phyloP scores from a whole-genome alignment of 1,139 yeast genomes.

The Meyerozyma elateridarum region DNA sequence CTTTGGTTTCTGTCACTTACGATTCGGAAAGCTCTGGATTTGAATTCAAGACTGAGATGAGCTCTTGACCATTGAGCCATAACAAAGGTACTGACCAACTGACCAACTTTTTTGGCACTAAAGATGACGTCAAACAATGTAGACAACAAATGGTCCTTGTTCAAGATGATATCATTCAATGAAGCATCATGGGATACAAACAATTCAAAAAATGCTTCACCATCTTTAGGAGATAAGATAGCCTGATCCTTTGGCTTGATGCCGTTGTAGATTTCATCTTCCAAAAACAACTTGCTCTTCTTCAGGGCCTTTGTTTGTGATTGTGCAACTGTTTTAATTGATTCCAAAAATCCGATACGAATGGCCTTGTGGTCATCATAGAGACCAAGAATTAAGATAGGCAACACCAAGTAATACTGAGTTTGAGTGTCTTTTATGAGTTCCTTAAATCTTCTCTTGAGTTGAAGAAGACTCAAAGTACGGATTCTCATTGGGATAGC shows the following conservation, averaged over 20 bases:
- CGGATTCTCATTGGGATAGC: constrained; percentile 55
- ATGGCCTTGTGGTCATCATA: constrained; percentile 25
- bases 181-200: constrained; percentile 25
- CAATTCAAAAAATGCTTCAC: constrained; percentile 41
- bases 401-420: constrained; percentile 31
- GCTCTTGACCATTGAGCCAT: constrained; percentile 40
- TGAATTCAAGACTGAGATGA: constrained; percentile 29
- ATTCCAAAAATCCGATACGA: constrained; percentile 23
- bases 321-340: constrained; percentile 18
- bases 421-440: constrained; percentile 22
- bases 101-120: constrained; percentile 35
- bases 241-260: constrained; percentile 39
- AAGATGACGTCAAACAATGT: constrained; percentile 28
- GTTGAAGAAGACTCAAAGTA: constrained; percentile 37
- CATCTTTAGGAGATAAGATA: constrained; percentile 64
- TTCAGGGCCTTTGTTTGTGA: constrained; percentile 18
- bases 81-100: constrained; percentile 34
- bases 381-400: constrained; percentile 34
- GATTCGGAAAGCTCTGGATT: constrained; percentile 31
- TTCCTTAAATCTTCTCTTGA: constrained; percentile 32
- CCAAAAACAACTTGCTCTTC: constrained; percentile 28
- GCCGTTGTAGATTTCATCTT: constrained; percentile 39
- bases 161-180: constrained; percentile 28
- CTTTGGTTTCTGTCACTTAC: constrained; percentile 19
- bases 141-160: constrained; percentile 22